Base-by-base conservation (phyloP, 2,329 filamentous ascomycete species). In the Colletotrichum incanum region DNA sequence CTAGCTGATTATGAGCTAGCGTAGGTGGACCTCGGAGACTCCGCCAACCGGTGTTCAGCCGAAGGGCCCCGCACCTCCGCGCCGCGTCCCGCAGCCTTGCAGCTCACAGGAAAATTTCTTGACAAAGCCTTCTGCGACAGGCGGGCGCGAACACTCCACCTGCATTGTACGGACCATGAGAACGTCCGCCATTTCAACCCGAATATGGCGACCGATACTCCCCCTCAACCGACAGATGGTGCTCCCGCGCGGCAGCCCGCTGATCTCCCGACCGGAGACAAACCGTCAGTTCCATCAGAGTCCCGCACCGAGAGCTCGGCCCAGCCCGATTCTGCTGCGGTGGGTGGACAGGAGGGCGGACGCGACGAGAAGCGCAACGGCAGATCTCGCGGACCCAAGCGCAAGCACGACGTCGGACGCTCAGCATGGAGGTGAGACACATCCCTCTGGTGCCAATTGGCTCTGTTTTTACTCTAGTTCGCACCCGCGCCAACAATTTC, bases 401-500 rank as follows among this genome's bases (percentile, higher is more conserved):
- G 71, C 31, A 73, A 73, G 49, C 66, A 73, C n/a, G 71, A 73
- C 34, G 47, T 66, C 50, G 71, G 71, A 1, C 61, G 71, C 23
- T 71, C 71, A 3, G 67, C 67, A 12, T 73, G 71, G 71, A 71
- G 67, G 71, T 73, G 18, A 66, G 71, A 8, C 9, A 1, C 12
- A 5, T 16, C 12, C 8, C 26, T 26, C 20, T 11, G 12, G 23
- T 26, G 16, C 18, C 34, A 39, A 39, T 62, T 62, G 55, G 11
- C 54, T 47, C 7, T 39, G 23, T 39, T 37, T 37, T 54, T 37
- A 5, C 11, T 23, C 2, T 31, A n/a, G 16, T 52, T 26, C 56
- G 28, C 56, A 31, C 41, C 23, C 11, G 39, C 45, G 55, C 62
- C 67, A 71, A 69, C 49, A 37, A 28, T 61, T 55, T 77, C 82